These are phyloP conservation scores for Abrus precatorius DNA, from an alignment of 306 rosid genomes.

Conservation along the genomic window DNA sequence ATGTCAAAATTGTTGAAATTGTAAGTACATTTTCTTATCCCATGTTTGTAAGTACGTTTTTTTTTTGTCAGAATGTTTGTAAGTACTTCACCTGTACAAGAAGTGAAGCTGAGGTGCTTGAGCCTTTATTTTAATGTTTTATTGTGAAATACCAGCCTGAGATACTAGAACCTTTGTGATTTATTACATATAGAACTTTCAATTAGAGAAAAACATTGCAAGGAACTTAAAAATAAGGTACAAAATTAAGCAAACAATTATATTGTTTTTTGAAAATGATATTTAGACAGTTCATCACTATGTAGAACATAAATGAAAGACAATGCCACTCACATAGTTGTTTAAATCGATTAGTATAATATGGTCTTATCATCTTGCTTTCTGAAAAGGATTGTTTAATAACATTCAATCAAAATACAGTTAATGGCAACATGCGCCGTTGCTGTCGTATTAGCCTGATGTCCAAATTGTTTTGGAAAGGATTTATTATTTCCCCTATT, in stretches of 20 bases:
- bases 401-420: not conserved
- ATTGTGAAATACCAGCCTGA: not conserved
- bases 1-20: constrained; percentile 70
- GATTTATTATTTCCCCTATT: not conserved
- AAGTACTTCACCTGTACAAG: constrained; percentile 24
- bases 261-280: not conserved
- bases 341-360: not conserved
- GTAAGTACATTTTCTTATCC: constrained; percentile 65
- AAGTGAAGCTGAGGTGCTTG: constrained; percentile 1
- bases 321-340: not conserved
- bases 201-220: constrained; percentile 11
- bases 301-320: not conserved
- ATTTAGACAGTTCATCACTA: not conserved
- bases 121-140: constrained; percentile 26
- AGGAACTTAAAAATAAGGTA: not conserved
- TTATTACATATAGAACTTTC: not conserved
- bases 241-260: not conserved
- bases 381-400: constrained; percentile 3
- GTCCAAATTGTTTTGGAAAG: not conserved
- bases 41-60: constrained; percentile 14
- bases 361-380: constrained; percentile 1
- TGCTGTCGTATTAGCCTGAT: not conserved
- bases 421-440: constrained; percentile 7
- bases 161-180: not conserved
- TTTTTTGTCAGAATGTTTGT: not conserved